Conservation (phyloP, 345 rosid species). For the Populus deltoides region DNA sequence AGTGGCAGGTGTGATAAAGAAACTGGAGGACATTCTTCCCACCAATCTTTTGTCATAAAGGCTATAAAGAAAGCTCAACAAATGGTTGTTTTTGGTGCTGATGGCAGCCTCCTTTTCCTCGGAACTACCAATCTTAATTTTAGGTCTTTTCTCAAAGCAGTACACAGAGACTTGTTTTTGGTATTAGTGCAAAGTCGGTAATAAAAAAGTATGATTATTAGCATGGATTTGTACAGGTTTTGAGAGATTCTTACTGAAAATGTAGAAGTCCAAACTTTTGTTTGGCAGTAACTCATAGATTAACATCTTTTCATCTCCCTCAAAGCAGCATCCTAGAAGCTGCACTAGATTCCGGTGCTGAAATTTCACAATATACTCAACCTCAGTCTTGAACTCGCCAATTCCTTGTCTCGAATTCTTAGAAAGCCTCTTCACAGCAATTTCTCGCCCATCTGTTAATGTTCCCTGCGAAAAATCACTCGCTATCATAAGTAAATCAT, state of each 20-base stretch:
- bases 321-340: constrained; percentile 32
- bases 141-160: background rate
- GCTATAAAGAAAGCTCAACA: too few relatives aligned
- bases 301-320: constrained; percentile 25
- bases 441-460: background rate
- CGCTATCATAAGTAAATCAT: background rate
- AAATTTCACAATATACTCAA: too few relatives aligned
- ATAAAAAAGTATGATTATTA: too few relatives aligned
- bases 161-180: background rate
- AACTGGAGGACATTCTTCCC: too few relatives aligned
- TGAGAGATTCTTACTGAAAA: constrained; percentile 21
- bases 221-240: background rate
- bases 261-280: constrained; percentile 29
- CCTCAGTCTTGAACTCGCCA: too few relatives aligned
- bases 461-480: constrained; percentile 21
- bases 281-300: constrained; percentile 32
- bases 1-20: too few relatives aligned
- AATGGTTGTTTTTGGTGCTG: too few relatives aligned
- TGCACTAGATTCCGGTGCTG: constrained; percentile 29
- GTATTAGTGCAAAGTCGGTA: background rate
- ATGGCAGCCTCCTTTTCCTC: too few relatives aligned
- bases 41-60: too few relatives aligned
- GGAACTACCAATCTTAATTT: background rate
- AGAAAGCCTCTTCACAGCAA: too few relatives aligned
- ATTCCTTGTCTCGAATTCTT: too few relatives aligned